These are phyloP conservation scores for Ogataea pignaliae DNA, from an alignment of 805 yeast genomes.

Conservation along the genomic window DNA sequence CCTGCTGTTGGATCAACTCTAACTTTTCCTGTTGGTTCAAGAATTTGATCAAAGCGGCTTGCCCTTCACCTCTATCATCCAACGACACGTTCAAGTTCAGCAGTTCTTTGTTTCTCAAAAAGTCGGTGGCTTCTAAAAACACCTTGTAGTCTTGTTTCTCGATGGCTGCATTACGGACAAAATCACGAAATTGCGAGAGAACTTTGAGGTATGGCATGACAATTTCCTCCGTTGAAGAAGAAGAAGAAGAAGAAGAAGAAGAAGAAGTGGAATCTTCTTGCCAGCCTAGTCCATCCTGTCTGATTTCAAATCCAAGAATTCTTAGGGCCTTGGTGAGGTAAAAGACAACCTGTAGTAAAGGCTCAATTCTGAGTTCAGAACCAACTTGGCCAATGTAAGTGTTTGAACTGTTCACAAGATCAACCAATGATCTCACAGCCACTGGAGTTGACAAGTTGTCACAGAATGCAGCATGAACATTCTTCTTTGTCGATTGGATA, in stretches of 20 bases:
- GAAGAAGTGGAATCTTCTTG: constrained; percentile 32
- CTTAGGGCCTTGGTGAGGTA: constrained; percentile 70
- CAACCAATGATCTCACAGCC: constrained; percentile 62
- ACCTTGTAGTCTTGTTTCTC: constrained; percentile 45
- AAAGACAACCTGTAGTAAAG: constrained; percentile 54
- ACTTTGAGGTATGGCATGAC: constrained; percentile 78
- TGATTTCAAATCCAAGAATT: constrained; percentile 71
- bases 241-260: constrained; percentile 16
- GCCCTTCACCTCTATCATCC: constrained; percentile 80
- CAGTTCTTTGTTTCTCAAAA: constrained; percentile 66
- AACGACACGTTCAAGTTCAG: constrained; percentile 74
- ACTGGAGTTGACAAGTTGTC: constrained; percentile 82
- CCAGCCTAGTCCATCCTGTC: constrained; percentile 83
- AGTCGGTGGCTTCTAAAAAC: constrained; percentile 69
- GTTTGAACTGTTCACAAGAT: constrained; percentile 67
- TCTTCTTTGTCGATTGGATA: constrained; percentile 48
- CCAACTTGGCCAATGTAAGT: constrained; percentile 59
- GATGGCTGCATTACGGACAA: constrained; percentile 72
- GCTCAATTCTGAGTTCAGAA: constrained; percentile 57
- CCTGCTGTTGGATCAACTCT: constrained; percentile 58
- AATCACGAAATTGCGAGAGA: constrained; percentile 76
- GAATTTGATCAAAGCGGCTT: constrained; percentile 80
- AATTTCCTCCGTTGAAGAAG: constrained; percentile 51
- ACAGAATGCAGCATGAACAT: constrained; percentile 74
- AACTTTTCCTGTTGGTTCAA: constrained; percentile 63